Evolutionary conservation across 345 rosid genomes (phyloP).

Genomic region (Euphorbia peplus): DNA sequence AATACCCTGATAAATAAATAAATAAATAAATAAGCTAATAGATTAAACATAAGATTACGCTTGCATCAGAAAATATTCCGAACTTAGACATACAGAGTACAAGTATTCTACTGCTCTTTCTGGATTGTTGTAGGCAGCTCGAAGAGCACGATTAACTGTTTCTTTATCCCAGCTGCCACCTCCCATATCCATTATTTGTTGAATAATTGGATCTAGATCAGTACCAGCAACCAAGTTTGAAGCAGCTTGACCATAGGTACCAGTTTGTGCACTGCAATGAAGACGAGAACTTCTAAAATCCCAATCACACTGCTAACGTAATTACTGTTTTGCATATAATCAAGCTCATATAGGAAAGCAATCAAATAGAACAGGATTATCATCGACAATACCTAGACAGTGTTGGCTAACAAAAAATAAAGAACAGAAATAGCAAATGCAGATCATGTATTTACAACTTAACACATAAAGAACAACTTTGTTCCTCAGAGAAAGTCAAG

Average conservation of each 20-base stretch:
- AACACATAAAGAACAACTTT: too few relatives aligned
- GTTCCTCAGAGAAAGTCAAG: too few relatives aligned
- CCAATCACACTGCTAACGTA: not conserved
- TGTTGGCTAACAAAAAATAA: not conserved
- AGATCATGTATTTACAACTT: too few relatives aligned
- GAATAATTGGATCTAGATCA: conserved; percentile 70
- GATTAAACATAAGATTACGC: conserved; percentile 3
- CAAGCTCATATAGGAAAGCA: not conserved
- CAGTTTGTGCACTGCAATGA: conserved; percentile 55
- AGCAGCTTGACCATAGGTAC: conserved; percentile 80
- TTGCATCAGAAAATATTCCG: conserved; percentile 1
- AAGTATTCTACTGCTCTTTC: conserved; percentile 99
- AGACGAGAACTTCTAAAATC: not conserved
- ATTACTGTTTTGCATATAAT: not conserved
- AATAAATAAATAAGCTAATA: not conserved
- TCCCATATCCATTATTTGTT: conserved; percentile 89
- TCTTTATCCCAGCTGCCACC: conserved; percentile 98
- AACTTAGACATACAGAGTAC: conserved; percentile 57
- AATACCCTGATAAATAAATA: conserved; percentile 66
- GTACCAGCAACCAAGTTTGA: conserved; percentile 76
- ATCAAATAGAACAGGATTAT: not conserved
- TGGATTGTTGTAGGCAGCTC: conserved; percentile 96
- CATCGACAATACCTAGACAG: not conserved
- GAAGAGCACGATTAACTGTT: conserved; percentile 87
- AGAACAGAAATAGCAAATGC: not conserved